Conservation (phyloP, 176 grass and related monocot species). For the barley (Hordeum vulgare) region DNA sequence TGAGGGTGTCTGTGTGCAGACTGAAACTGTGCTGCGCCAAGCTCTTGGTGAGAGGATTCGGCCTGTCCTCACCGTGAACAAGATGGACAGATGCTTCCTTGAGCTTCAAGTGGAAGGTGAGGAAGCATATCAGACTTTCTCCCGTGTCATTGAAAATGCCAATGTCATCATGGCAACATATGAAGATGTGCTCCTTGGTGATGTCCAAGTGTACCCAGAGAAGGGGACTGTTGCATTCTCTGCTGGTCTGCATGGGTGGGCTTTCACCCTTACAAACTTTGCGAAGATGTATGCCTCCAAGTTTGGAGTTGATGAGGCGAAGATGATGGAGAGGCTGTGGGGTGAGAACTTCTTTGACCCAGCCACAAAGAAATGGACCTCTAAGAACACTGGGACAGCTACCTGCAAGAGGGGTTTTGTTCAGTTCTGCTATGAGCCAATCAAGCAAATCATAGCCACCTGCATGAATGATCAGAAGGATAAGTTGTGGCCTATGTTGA, state of each 20-base stretch:
- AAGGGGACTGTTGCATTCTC: slow-evolving; percentile 86
- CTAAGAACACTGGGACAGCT: slow-evolving; percentile 48
- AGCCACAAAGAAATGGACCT: slow-evolving; percentile 74
- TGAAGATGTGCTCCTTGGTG: slow-evolving; percentile 65
- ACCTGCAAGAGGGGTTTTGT: slow-evolving; percentile 82
- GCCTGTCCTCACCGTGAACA: slow-evolving; percentile 76
- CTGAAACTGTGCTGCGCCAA: slow-evolving; percentile 70
- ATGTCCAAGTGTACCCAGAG: slow-evolving; percentile 81
- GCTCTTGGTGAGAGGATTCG: slow-evolving; percentile 78
- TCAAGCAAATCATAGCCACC: slow-evolving; percentile 72
- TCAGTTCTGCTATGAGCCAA: slow-evolving; percentile 80
- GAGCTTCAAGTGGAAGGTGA: slow-evolving; percentile 84
- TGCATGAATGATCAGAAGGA: slow-evolving; percentile 88
- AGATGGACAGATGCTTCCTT: slow-evolving; percentile 77
- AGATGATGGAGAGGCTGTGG: slow-evolving; percentile 95
- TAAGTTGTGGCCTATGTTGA: slow-evolving; percentile 81
- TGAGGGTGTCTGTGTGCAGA: slow-evolving; percentile 73
- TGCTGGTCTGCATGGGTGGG: slow-evolving; percentile 69
- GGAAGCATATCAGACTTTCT: slow-evolving; percentile 66
- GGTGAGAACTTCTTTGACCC: slow-evolving; percentile 90
- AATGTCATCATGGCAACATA: slow-evolving; percentile 88
- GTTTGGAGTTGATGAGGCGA: slow-evolving; percentile 71
- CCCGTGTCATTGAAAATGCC: slow-evolving; percentile 59
- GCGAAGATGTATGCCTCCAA: slow-evolving; percentile 85
- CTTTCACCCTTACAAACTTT: slow-evolving; percentile 68